Conservation (phyloP, 345 rosid genomes). For the Acer yangbiense region DNA sequence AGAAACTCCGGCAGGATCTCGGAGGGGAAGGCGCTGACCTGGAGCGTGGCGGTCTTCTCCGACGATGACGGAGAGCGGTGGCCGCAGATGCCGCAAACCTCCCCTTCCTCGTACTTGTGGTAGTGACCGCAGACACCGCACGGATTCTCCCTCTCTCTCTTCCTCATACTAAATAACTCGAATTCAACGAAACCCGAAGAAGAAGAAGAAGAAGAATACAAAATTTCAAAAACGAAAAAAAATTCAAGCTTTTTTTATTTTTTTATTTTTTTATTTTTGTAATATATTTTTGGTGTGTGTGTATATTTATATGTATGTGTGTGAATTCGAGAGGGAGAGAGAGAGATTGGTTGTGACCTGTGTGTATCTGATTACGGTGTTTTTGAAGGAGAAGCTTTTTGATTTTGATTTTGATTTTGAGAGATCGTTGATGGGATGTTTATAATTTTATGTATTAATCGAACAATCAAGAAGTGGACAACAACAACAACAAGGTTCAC, state of each 20-base stretch:
- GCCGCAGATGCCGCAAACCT: constrained; percentile 95
- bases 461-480: too few species aligned
- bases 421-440: too few species aligned
- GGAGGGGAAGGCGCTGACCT: constrained; percentile 85
- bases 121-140: constrained; percentile 97
- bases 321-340: not conserved
- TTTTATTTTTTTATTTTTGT: not conserved
- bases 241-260: not conserved
- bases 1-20: constrained; percentile 94
- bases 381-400: too few species aligned
- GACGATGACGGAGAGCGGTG: constrained; percentile 64
- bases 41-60: constrained; percentile 44
- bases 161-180: constrained; percentile 56
- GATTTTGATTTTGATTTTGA: too few species aligned
- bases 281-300: not conserved
- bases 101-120: constrained; percentile 98
- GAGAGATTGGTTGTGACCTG: too few species aligned
- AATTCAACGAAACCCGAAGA: too few species aligned
- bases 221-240: not conserved
- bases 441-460: too few species aligned
- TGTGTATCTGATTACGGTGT: too few species aligned
- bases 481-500: too few species aligned
- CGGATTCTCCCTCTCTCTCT: constrained; percentile 98
- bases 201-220: too few species aligned
- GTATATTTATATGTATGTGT: not conserved